Evolutionary conservation across 768 basidiomycete genomes (phyloP).

Genomic region (Hypsizygus marmoreus): DNA sequence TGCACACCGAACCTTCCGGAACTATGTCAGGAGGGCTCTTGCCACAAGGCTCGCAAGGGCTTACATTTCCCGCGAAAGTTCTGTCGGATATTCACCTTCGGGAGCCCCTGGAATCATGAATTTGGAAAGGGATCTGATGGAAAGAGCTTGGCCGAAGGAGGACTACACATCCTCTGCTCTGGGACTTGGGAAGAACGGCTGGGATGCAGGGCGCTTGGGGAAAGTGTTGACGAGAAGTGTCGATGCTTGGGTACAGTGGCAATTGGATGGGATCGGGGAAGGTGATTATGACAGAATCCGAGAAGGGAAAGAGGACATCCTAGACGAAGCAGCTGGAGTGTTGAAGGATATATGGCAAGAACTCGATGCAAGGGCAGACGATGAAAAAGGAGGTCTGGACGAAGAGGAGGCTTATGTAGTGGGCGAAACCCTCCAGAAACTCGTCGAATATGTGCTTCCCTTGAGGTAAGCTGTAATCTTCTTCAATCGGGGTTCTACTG

Average conservation of each 20-base stretch:
- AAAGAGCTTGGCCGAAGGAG: conserved; percentile 72
- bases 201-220: conserved; percentile 66
- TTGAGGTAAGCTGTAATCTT: conserved; percentile 58
- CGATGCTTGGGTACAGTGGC: conserved; percentile 57
- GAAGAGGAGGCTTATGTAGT: conserved; percentile 70
- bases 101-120: conserved; percentile 63
- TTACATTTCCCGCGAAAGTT: conserved; percentile 57
- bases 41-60: conserved; percentile 65
- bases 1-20: conserved; percentile 62
- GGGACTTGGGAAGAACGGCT: conserved; percentile 45
- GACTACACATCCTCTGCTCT: conserved; percentile 38
- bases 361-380: conserved; percentile 60
- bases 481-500: background rate
- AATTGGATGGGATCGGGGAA: conserved; percentile 28
- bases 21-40: conserved; percentile 63
- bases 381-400: conserved; percentile 50
- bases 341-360: conserved; percentile 76
- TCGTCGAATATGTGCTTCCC: conserved; percentile 57
- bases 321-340: conserved; percentile 71
- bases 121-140: conserved; percentile 65
- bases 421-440: conserved; percentile 59
- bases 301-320: conserved; percentile 51
- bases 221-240: conserved; percentile 55
- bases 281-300: conserved; percentile 28
- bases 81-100: conserved; percentile 55